These are phyloP conservation scores for Cryptosporidium andersoni DNA, from an alignment of 169 alveolate genomes.

Conservation along the genomic window DNA sequence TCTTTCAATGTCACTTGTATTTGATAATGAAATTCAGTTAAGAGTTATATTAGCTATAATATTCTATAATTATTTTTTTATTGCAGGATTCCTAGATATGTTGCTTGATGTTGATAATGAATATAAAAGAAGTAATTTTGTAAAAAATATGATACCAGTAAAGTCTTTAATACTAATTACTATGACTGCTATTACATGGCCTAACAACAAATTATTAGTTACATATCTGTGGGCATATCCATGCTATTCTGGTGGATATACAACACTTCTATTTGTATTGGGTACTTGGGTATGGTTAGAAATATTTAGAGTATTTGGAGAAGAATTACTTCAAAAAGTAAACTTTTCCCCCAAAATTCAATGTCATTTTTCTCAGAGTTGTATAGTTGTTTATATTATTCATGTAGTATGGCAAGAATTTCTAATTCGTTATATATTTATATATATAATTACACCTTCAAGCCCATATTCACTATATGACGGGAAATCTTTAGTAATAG, in stretches of 20 bases:
- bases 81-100: conserved; percentile 51
- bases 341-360: conserved; percentile 22
- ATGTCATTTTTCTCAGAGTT: conserved; percentile 34
- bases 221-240: conserved; percentile 67
- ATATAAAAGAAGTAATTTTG: neutral
- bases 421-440: conserved; percentile 16
- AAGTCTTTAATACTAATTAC: conserved; percentile 24
- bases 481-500: conserved; percentile 24
- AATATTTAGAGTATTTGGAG: conserved; percentile 28
- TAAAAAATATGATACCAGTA: conserved; percentile 13
- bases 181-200: conserved; percentile 46
- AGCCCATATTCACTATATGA: conserved; percentile 57
- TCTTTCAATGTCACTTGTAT: neutral
- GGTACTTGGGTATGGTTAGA: conserved; percentile 72
- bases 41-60: conserved; percentile 28
- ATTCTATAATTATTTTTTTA: conserved; percentile 34
- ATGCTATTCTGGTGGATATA: conserved; percentile 50
- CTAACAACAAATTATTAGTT: conserved; percentile 59
- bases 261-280: conserved; percentile 31
- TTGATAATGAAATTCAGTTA: conserved; percentile 34
- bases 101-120: conserved; percentile 31
- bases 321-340: neutral
- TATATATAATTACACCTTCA: conserved; percentile 9
- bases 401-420: conserved; percentile 65
- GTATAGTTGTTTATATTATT: conserved; percentile 54